These are phyloP conservation scores for Botrytis cinerea DNA, from an alignment of 2,329 filamentous ascomycete species.

Conservation along the genomic window DNA sequence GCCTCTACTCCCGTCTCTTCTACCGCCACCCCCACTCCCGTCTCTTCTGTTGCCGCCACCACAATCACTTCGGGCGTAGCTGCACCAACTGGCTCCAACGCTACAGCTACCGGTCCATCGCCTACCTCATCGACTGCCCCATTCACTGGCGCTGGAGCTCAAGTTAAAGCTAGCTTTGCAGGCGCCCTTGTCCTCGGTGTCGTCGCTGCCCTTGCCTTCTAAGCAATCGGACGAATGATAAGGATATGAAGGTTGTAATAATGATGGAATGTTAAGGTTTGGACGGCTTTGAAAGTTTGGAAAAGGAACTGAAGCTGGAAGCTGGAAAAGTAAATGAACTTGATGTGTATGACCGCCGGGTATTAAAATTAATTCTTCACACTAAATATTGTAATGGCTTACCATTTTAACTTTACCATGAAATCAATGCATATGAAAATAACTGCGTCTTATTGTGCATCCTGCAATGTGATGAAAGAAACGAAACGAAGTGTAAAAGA, in stretches of 20 bases:
- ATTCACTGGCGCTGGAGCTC: constrained; percentile 15
- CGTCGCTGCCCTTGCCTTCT: constrained; percentile 4
- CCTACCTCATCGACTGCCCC: neutral
- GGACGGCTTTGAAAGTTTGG: neutral
- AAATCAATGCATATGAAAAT: neutral
- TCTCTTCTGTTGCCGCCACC: neutral
- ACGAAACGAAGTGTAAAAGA: neutral
- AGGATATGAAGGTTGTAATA: constrained; percentile 8
- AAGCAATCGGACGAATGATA: neutral
- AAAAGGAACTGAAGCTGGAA: neutral
- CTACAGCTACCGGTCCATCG: neutral
- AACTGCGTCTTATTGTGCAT: neutral
- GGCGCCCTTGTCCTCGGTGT: constrained; percentile 1
- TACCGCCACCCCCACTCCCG: neutral
- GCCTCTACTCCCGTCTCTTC: neutral
- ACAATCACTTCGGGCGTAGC: constrained; percentile 3
- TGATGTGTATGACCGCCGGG: neutral
- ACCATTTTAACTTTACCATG: neutral
- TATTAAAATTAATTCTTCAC: constrained; percentile 14
- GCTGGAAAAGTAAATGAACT: neutral
- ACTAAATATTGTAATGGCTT: constrained; percentile 8
- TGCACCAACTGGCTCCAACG: constrained; percentile 21
- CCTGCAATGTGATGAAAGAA: neutral
- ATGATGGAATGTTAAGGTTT: neutral
- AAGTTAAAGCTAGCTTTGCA: constrained; percentile 15